A percentile compares a stretch with the other conserved stretches of the same genome.
Conservation (phyloP, 2,329 filamentous ascomycete species). For the Leptosphaerulina australis region DNA sequence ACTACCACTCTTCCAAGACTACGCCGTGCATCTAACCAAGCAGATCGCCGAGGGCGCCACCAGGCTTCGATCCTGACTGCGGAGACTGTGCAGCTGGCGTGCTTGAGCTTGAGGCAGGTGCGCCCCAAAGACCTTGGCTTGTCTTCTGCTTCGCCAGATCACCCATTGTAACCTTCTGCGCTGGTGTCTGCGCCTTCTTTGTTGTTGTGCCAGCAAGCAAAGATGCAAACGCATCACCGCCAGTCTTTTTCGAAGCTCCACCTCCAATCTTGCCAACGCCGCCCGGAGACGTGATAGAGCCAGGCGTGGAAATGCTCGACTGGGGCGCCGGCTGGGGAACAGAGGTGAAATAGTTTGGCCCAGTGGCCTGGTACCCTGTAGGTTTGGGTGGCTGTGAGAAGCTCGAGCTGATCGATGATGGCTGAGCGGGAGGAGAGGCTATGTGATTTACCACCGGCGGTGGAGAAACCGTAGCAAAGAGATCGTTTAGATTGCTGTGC, state of each 20-base stretch:
- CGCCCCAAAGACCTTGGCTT: constrained; percentile 90
- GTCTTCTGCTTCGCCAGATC: constrained; percentile 99
- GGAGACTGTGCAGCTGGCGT: constrained; percentile 38
- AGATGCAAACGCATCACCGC: constrained; percentile 86
- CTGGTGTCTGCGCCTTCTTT: constrained; percentile 71
- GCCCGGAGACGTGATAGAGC: constrained; percentile 48
- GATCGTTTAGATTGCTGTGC: constrained; percentile 77
- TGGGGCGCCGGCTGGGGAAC: constrained; percentile 57
- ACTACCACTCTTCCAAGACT: neutral
- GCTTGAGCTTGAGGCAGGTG: constrained; percentile 57
- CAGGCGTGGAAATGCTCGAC: constrained; percentile 49
- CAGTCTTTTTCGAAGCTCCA: constrained; percentile 55
- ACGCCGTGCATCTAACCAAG: constrained; percentile 30
- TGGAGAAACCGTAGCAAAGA: constrained; percentile 84
- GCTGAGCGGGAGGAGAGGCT: constrained; percentile 53
- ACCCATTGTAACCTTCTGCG: constrained; percentile 76
- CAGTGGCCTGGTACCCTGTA: constrained; percentile 72
- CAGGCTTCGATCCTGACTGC: constrained; percentile 42
- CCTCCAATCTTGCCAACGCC: constrained; percentile 45
- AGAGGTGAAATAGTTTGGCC: constrained; percentile 95
- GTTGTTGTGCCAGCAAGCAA: constrained; percentile 80
- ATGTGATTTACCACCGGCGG: constrained; percentile 61
- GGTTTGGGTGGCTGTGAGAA: constrained; percentile 60
- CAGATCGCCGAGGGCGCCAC: constrained; percentile 46
- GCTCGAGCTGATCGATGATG: constrained; percentile 44